Conservation (phyloP, 2,329 filamentous ascomycete genomes). For the Colletotrichum godetiae region DNA sequence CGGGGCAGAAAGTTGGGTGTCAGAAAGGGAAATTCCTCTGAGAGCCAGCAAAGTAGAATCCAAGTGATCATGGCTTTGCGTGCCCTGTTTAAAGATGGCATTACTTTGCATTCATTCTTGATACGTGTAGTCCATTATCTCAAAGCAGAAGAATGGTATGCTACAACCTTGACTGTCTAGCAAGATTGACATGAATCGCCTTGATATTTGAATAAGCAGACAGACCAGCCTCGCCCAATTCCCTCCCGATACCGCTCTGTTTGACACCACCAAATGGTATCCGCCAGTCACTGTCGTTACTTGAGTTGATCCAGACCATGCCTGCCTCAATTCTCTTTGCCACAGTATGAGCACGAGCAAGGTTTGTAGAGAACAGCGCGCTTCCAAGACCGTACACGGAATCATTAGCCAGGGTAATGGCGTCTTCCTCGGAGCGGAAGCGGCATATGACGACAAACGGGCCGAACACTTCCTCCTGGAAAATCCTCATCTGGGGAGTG, state of each 20-base stretch:
- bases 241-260: constrained; percentile 46
- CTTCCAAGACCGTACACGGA: constrained; percentile 67
- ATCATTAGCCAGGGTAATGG: constrained; percentile 49
- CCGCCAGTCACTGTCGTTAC: constrained; percentile 45
- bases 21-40: no score
- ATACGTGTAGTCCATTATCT: no score
- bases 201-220: constrained; percentile 43
- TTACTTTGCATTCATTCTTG: no score
- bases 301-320: constrained; percentile 55
- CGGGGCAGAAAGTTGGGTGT: no score
- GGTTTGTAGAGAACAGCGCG: constrained; percentile 66
- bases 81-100: no score
- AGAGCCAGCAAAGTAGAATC: no score
- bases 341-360: constrained; percentile 52
- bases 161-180: neutral
- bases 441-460: constrained; percentile 41
- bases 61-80: no score
- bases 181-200: constrained; percentile 45
- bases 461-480: constrained; percentile 47
- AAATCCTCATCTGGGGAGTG: constrained; percentile 41
- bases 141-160: no score
- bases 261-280: constrained; percentile 48
- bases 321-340: constrained; percentile 65
- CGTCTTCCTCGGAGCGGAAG: constrained; percentile 48
- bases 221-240: constrained; percentile 45